Evolutionary conservation across 495 filamentous ascomycete species (phyloP).

Genomic region (Hypoxylon crocopeplum): DNA sequence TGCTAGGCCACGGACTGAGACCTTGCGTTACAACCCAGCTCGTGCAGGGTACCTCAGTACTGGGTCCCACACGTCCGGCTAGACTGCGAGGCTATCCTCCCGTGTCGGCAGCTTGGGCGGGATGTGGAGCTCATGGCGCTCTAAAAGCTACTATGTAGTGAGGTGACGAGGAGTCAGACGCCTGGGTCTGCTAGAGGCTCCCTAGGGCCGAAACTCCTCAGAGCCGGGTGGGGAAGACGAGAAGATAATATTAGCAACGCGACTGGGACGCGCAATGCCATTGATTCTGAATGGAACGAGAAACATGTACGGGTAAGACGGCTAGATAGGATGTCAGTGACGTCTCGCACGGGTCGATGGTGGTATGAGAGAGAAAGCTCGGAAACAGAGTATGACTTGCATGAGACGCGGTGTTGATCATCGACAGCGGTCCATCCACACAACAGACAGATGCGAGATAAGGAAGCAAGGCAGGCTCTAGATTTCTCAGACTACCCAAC

Average conservation of each 20-base stretch:
- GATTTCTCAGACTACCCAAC: conserved; percentile 2
- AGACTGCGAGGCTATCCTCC: conserved; percentile 22
- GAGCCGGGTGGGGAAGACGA: background rate
- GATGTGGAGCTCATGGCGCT: conserved; percentile 21
- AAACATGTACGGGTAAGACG: background rate
- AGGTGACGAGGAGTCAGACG: conserved; percentile 5
- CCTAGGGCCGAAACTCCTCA: conserved; percentile 4
- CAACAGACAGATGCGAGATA: conserved; percentile 12
- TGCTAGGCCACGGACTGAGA: conserved; percentile 31
- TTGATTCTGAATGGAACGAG: background rate
- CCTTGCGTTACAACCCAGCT: conserved; percentile 27
- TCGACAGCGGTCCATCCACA: conserved; percentile 18
- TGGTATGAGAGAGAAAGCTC: conserved; percentile 7
- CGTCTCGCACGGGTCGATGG: background rate
- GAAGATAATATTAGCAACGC: conserved; percentile 4
- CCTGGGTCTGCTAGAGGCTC: conserved; percentile 10
- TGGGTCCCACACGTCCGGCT: conserved; percentile 29
- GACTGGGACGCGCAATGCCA: background rate
- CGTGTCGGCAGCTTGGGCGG: conserved; percentile 20
- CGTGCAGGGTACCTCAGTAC: conserved; percentile 27
- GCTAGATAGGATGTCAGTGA: background rate
- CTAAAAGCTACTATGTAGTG: conserved; percentile 2
- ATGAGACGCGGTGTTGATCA: conserved; percentile 27
- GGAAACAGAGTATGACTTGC: conserved; percentile 29
- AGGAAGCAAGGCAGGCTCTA: conserved; percentile 15